Percentiles rank a stretch among this genome's conserved stretches.
These are phyloP conservation scores for Ustilago hordei DNA, from an alignment of 1,284 basidiomycete genomes.

Conservation along the genomic window DNA sequence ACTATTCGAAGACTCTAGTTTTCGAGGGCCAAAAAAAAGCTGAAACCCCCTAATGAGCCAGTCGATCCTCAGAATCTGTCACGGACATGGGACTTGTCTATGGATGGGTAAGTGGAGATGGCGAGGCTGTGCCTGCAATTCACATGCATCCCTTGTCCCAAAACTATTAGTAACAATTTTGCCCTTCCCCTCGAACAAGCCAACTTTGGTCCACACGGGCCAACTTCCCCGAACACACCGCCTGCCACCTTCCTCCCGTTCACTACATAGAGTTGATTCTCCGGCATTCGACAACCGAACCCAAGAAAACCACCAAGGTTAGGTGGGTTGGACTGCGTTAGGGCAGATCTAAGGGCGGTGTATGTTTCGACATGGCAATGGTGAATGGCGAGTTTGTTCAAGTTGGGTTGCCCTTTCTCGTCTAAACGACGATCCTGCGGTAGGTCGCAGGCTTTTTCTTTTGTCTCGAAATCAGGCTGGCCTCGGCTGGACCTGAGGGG, in stretches of 20 bases:
- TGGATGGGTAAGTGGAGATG: neutral
- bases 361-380: neutral
- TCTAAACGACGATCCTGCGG: neutral
- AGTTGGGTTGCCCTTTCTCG: neutral
- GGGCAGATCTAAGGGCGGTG: too few species aligned
- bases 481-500: neutral
- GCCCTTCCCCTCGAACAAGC: neutral
- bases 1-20: too few species aligned
- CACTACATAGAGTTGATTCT: neutral
- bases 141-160: conserved; percentile 1
- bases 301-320: neutral
- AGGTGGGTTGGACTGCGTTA: neutral
- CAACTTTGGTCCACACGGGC: conserved; percentile 10
- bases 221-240: conserved; percentile 5
- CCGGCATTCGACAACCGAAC: neutral
- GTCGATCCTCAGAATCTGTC: neutral
- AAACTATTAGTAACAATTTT: too few species aligned
- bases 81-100: neutral
- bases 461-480: neutral
- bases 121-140: conserved; percentile 36
- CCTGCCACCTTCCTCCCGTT: neutral
- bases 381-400: neutral
- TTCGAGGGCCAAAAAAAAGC: too few species aligned
- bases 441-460: neutral
- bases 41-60: neutral